Conservation (phyloP, 164 flowering plant genomes). For the Tetrastigma voinierianum region DNA sequence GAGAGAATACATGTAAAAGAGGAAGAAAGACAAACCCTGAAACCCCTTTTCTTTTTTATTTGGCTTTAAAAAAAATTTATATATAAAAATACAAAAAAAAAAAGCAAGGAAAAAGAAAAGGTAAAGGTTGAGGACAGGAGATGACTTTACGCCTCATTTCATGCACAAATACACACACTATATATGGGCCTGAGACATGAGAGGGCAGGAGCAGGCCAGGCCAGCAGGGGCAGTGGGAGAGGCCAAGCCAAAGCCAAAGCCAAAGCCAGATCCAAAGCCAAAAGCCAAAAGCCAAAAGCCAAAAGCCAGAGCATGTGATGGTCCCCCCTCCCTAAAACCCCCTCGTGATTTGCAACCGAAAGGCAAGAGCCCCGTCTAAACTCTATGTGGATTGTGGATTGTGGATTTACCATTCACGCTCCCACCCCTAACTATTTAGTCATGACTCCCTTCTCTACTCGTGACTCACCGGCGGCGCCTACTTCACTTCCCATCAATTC, state of each 20-base stretch:
- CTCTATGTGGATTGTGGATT: too few species aligned
- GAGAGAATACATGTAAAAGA: background rate
- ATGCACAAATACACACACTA: slow-evolving; percentile 4
- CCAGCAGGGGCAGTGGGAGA: too few species aligned
- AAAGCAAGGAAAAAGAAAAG: background rate
- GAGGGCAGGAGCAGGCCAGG: too few species aligned
- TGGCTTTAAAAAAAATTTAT: background rate
- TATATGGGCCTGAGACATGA: background rate
- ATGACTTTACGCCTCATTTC: slow-evolving; percentile 22
- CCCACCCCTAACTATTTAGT: too few species aligned
- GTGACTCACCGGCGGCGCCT: too few species aligned
- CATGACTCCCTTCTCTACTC: too few species aligned
- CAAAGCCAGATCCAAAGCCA: background rate
- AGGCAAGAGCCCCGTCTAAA: background rate
- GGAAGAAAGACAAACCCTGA: slow-evolving; percentile 8
- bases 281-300: too few species aligned
- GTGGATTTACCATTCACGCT: too few species aligned
- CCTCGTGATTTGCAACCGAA: slow-evolving; percentile 6
- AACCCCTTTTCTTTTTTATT: background rate
- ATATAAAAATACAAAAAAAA: background rate
- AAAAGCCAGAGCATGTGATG: too few species aligned
- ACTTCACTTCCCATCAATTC: too few species aligned
- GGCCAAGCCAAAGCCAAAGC: too few species aligned
- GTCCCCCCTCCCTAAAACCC: too few species aligned
- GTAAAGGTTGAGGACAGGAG: slow-evolving; percentile 17